Percentiles rank a stretch among this genome's conserved stretches.
These are phyloP conservation scores for Phytophthora nicotianae DNA, from an alignment of 352 stramenopile species.

Conservation along the genomic window DNA sequence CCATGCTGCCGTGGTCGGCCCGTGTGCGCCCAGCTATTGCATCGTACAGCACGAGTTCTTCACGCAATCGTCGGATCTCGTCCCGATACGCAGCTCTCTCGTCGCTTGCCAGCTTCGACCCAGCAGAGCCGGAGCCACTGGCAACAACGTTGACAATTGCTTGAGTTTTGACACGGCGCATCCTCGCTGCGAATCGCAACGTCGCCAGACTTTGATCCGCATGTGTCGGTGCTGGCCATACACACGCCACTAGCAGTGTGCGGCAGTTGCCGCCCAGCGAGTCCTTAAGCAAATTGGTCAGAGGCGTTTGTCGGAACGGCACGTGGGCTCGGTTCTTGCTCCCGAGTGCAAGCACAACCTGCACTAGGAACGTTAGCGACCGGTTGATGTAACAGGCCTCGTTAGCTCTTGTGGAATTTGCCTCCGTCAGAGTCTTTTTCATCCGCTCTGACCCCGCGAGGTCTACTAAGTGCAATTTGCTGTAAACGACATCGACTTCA, in stretches of 20 bases:
- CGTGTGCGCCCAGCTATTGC: slow-evolving; percentile 50
- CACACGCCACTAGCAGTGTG: slow-evolving; percentile 85
- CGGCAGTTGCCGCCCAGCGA: slow-evolving; percentile 82
- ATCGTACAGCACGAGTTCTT: slow-evolving; percentile 71
- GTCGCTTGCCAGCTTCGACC: slow-evolving; percentile 17
- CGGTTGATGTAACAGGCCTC: slow-evolving; percentile 63
- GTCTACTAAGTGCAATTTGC: slow-evolving; percentile 93
- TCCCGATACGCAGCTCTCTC: slow-evolving; percentile 34
- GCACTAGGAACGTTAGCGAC: slow-evolving; percentile 82
- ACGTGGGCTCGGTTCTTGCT: slow-evolving; percentile 90
- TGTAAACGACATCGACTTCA: slow-evolving; percentile 48
- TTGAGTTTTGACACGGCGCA: slow-evolving; percentile 83
- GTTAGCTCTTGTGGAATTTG: slow-evolving; percentile 42
- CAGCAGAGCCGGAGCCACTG: slow-evolving; percentile 11
- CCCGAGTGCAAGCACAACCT: slow-evolving; percentile 90
- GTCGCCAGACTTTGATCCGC: slow-evolving; percentile 89
- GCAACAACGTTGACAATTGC: slow-evolving; percentile 67
- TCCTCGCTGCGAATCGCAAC: slow-evolving; percentile 90
- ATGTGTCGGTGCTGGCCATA: slow-evolving; percentile 80
- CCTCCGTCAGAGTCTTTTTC: slow-evolving; percentile 77
- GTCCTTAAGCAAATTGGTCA: slow-evolving; percentile 92
- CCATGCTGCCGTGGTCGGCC: slow-evolving; percentile 39
- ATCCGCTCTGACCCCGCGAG: slow-evolving; percentile 93
- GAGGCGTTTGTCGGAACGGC: slow-evolving; percentile 92
- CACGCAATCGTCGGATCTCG: slow-evolving; percentile 61